Percentiles rank a stretch among this genome's conserved stretches.
Conservation (phyloP, 768 basidiomycete species). For the Phlebiopsis flavidoalba region DNA sequence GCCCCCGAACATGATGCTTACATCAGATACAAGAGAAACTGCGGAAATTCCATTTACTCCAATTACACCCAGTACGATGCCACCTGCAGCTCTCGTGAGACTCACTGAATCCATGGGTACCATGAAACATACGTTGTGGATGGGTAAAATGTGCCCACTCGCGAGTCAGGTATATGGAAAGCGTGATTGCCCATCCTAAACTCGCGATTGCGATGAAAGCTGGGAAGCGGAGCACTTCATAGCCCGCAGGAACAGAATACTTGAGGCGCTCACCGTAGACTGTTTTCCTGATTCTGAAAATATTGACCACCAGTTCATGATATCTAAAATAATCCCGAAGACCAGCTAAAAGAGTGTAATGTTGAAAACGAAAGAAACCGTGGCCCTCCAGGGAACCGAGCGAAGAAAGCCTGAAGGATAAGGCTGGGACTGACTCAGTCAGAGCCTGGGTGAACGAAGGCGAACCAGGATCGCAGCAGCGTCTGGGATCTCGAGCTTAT, state of each 20-base stretch:
- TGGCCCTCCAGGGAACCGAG: constrained; percentile 22
- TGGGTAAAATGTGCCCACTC: constrained; percentile 16
- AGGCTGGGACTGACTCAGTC: constrained; percentile 24
- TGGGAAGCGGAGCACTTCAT: not conserved
- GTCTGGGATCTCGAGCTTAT: not conserved
- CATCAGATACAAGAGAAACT: constrained; percentile 24
- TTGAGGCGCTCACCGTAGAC: constrained; percentile 17
- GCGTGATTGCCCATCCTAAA: constrained; percentile 18
- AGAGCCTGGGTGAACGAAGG: constrained; percentile 20
- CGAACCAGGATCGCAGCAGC: not conserved
- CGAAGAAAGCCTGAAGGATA: constrained; percentile 19
- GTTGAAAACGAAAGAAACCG: constrained; percentile 12
- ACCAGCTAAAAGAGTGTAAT: constrained; percentile 7
- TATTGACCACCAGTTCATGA: constrained; percentile 24
- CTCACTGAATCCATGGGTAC: not conserved
- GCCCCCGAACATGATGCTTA: not conserved
- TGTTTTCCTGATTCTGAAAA: constrained; percentile 17
- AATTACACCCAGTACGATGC: constrained; percentile 18
- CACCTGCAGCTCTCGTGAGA: constrained; percentile 9
- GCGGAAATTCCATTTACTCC: constrained; percentile 16
- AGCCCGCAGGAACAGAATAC: not conserved
- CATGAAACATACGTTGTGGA: constrained; percentile 17
- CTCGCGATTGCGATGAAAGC: constrained; percentile 18
- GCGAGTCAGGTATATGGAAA: constrained; percentile 19
- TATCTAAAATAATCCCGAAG: not conserved